Evolutionary conservation across 805 yeast genomes (phyloP), one percentile per base, ranked within the genome.

Genomic region (Wickerhamiella alocasiicola): DNA sequence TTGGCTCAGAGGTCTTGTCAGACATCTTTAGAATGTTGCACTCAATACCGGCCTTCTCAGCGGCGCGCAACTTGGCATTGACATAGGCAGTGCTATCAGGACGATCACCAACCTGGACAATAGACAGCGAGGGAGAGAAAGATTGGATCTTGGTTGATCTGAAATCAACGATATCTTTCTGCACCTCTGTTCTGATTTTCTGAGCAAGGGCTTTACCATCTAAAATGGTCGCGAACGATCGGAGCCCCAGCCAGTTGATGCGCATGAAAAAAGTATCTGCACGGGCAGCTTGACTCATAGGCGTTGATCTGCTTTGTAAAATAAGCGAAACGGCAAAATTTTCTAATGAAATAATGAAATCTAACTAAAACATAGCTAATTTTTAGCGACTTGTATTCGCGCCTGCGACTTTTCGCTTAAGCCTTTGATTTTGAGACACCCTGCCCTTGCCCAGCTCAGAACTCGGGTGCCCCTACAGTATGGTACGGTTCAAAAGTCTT

Each of bases 31-130:
- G 53, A 45, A 82, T 65, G 16, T 68, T 67, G 46, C 93, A 83
- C 29, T 65, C 64, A 46, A 91, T 81, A 42, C 80, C 80, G 27
- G 93, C 84, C 46, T 81, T 83, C 36, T 70, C 64, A 15, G 95
- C 94, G 9, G 95, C 93, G 64, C 80, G 82, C 47, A 84, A 67
- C 63, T 88, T 88, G 76, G 88, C 83, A 45, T 79, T 74, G 42
- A 88, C 96, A 62, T 88, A 88, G 6, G 95, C 82, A 9, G 85
- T 74, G 2, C 95, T 84, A 59, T 88, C 98, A 11, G 93, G 93
- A 49, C 96, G 70, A 36, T 68, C 68, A 31, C 96, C 96, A 29
- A 91, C 93, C 63, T 88, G 97, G 46, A 88, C 68, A 49, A 88
- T 87, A 28, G 83, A 76, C 55, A 88, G 67, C 41, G 71, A 69